Evolutionary conservation across 2,329 filamentous ascomycete genomes (phyloP).

Genomic region (Arthrobotrys sphaeroides): DNA sequence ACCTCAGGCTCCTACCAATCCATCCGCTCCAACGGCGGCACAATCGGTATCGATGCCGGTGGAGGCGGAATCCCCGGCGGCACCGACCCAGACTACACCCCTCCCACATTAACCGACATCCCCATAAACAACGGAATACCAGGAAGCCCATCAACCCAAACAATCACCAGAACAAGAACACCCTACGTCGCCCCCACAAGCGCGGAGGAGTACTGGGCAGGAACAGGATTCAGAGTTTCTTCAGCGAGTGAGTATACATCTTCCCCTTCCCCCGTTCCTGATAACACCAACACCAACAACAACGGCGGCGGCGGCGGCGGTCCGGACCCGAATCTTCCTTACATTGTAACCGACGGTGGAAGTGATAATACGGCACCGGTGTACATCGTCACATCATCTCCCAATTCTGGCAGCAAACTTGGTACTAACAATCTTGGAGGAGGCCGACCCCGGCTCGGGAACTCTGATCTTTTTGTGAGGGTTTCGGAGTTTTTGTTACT

Average conservation of each 20-base stretch:
- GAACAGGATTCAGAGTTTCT: constrained; percentile 52
- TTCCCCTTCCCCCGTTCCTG: constrained; percentile 10
- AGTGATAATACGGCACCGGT: constrained; percentile 55
- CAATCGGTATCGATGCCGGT: constrained; percentile 67
- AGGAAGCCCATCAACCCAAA: constrained; percentile 76
- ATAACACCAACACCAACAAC: no score
- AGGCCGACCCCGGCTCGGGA: constrained; percentile 40
- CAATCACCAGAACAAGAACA: constrained; percentile 4
- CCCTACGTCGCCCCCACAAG: constrained; percentile 70
- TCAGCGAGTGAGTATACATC: constrained; percentile 47
- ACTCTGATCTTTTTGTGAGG: constrained; percentile 26
- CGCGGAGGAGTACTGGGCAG: constrained; percentile 52
- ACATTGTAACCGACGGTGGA: constrained; percentile 32
- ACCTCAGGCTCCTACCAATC: constrained; percentile 80
- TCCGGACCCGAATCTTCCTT: constrained; percentile 44
- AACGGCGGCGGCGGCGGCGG: no score
- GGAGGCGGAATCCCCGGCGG: constrained; percentile 70
- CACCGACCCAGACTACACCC: constrained; percentile 68
- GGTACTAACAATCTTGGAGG: constrained; percentile 40
- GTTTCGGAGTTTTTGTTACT: constrained; percentile 33
- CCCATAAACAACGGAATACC: constrained; percentile 69
- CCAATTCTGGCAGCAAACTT: constrained; percentile 48
- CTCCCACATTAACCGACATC: constrained; percentile 63
- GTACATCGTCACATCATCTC: constrained; percentile 58
- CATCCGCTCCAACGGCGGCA: constrained; percentile 81